Conservation (phyloP, 1,284 basidiomycete species). For the Irpex sp. region DNA sequence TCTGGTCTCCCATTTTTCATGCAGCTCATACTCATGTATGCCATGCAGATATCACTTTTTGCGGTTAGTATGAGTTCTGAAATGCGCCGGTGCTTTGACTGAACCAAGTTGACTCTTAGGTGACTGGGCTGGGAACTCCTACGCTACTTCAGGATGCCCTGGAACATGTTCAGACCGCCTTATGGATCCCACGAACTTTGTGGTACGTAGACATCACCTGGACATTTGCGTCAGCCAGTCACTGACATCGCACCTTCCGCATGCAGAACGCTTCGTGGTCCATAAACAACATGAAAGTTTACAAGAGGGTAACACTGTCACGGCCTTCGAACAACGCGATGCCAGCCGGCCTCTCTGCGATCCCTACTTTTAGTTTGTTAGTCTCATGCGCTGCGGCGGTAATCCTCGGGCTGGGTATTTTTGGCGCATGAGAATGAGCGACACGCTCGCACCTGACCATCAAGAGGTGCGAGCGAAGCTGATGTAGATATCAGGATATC, state of each 20-base stretch:
- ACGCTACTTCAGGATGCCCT: conserved; percentile 65
- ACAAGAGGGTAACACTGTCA: conserved; percentile 36
- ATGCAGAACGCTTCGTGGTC: conserved; percentile 52
- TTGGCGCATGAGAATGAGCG: not conserved
- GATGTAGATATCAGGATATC: no score
- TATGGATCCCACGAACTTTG: conserved; percentile 66
- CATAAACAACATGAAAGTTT: conserved; percentile 53
- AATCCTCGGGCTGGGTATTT: not conserved
- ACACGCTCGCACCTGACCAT: not conserved
- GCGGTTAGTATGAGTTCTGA: conserved; percentile 41
- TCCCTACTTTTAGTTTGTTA: not conserved
- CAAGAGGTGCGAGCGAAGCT: not conserved
- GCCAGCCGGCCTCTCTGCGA: not conserved
- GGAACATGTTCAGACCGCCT: conserved; percentile 65
- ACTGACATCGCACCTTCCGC: conserved; percentile 1
- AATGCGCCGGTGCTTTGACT: not conserved
- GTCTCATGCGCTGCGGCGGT: not conserved
- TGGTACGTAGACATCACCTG: conserved; percentile 29
- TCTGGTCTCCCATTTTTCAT: conserved; percentile 9
- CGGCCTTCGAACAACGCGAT: conserved; percentile 17
- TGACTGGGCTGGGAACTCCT: conserved; percentile 79
- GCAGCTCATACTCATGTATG: not conserved
- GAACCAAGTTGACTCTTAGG: conserved; percentile 33
- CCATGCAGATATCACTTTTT: conserved; percentile 72
- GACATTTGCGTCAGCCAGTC: not conserved